Conservation (phyloP, 306 rosid genomes). For the Sophora flavescens region DNA sequence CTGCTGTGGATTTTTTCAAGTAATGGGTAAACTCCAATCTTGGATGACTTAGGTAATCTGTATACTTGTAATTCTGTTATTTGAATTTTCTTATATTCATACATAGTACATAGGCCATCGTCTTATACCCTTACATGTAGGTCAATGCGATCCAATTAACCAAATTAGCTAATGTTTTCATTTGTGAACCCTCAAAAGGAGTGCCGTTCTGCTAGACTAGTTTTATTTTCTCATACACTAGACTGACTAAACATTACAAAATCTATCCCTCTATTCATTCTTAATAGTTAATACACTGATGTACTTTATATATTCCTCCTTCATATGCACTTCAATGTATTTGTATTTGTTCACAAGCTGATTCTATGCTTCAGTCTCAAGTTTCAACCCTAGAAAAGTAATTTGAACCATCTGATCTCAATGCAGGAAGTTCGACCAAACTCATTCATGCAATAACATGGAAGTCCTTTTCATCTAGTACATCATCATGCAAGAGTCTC, state of each 20-base stretch:
- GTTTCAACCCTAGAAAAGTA: conserved; percentile 45
- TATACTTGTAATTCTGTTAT: not conserved
- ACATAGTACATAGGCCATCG: conserved; percentile 20
- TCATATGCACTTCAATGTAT: not conserved
- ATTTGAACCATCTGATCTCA: conserved; percentile 44
- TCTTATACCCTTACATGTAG: not conserved
- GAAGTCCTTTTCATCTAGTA: conserved; percentile 71
- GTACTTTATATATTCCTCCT: not conserved
- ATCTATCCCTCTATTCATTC: not conserved
- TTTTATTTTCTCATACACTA: not conserved
- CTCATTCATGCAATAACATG: conserved; percentile 83
- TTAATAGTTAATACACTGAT: not conserved
- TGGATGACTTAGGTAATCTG: conserved; percentile 22
- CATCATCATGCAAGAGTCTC: conserved; percentile 88
- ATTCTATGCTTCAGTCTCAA: conserved; percentile 29
- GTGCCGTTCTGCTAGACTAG: conserved; percentile 14
- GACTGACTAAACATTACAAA: conserved; percentile 26
- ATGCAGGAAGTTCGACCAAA: conserved; percentile 91
- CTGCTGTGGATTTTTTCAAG: not conserved
- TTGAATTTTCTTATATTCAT: conserved; percentile 17
- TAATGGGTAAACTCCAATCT: conserved; percentile 24
- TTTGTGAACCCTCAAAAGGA: not conserved
- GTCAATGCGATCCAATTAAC: conserved; percentile 26
- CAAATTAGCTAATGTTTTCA: conserved; percentile 1
- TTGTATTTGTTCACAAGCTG: conserved; percentile 26